Conservation (phyloP, 139 green algal genomes). For the Mychonastes homosphaera region DNA sequence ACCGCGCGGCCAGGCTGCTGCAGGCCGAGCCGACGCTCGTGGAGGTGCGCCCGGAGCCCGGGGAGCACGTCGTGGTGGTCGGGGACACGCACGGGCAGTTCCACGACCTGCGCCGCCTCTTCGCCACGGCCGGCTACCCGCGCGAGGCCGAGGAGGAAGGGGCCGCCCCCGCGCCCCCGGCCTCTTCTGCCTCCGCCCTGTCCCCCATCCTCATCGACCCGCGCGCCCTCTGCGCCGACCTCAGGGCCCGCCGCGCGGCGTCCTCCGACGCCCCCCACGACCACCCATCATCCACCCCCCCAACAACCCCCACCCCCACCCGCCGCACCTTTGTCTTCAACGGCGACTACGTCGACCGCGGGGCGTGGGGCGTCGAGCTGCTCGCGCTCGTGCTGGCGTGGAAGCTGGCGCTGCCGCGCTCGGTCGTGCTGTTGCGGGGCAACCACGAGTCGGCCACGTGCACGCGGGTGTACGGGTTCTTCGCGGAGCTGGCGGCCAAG, state of each 20-base stretch:
- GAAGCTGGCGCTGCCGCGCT: slow-evolving; percentile 68
- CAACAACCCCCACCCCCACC: too few species aligned
- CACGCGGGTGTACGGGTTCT: slow-evolving; percentile 65
- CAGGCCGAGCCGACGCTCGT: slow-evolving; percentile 25
- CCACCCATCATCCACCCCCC: too few species aligned
- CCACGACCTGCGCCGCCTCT: slow-evolving; percentile 65
- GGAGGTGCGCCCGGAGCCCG: slow-evolving; percentile 13
- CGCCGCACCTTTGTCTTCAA: slow-evolving; percentile 54
- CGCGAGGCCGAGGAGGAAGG: too few species aligned
- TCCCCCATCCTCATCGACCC: too few species aligned
- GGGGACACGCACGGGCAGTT: slow-evolving; percentile 88
- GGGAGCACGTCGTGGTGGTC: slow-evolving; percentile 47
- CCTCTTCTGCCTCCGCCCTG: too few species aligned
- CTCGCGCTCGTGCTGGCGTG: slow-evolving; percentile 62
- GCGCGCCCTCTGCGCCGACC: too few species aligned
- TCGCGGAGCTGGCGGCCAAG: slow-evolving; percentile 42
- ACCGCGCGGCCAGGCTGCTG: not conserved
- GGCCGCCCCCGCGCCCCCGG: too few species aligned
- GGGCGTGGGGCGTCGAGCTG: slow-evolving; percentile 86
- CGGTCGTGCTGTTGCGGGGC: slow-evolving; percentile 80
- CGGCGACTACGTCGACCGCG: slow-evolving; percentile 78
- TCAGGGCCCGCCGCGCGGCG: too few species aligned
- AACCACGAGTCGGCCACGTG: slow-evolving; percentile 91
- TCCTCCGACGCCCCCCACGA: too few species aligned
- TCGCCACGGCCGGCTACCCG: too few species aligned